Conservation (phyloP, 306 rosid genomes). For the Vigna mungo region DNA sequence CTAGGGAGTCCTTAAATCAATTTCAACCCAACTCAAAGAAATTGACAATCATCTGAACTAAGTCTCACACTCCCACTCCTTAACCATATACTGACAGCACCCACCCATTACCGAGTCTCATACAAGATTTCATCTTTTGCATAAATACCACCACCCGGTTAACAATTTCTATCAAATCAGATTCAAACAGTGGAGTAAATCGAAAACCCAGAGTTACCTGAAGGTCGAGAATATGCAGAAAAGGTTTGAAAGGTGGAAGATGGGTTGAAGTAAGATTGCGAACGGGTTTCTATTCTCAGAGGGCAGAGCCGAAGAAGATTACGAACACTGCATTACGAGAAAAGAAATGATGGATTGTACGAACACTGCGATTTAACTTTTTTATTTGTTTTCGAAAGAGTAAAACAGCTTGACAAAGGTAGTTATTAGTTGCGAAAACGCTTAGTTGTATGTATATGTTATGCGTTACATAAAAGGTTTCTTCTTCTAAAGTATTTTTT, state of each 20-base stretch:
- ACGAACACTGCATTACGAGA: background rate
- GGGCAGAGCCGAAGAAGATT: background rate
- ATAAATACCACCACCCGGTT: constrained; percentile 20
- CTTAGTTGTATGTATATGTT: too few relatives aligned
- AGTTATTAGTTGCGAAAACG: background rate
- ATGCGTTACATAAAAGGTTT: too few relatives aligned
- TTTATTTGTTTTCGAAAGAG: background rate
- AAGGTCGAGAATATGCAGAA: background rate
- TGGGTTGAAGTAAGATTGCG: background rate
- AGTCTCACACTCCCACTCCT: constrained; percentile 9
- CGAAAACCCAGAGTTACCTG: constrained; percentile 43
- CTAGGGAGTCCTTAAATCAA: background rate
- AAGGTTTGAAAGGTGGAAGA: constrained; percentile 7
- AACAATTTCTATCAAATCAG: constrained; percentile 19
- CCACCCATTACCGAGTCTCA: constrained; percentile 15
- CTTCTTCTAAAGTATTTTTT: too few relatives aligned
- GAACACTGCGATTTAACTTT: too few relatives aligned
- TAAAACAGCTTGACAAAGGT: background rate
- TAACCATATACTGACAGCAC: background rate
- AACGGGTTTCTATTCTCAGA: background rate
- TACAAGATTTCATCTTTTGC: constrained; percentile 24
- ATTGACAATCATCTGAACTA: background rate
- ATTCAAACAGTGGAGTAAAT: background rate
- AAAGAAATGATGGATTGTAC: background rate
- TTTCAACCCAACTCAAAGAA: constrained; percentile 21